phyloP scores from a whole-genome alignment of 192 early-diverging fungal species.

The Cladochytrium replicatum region DNA sequence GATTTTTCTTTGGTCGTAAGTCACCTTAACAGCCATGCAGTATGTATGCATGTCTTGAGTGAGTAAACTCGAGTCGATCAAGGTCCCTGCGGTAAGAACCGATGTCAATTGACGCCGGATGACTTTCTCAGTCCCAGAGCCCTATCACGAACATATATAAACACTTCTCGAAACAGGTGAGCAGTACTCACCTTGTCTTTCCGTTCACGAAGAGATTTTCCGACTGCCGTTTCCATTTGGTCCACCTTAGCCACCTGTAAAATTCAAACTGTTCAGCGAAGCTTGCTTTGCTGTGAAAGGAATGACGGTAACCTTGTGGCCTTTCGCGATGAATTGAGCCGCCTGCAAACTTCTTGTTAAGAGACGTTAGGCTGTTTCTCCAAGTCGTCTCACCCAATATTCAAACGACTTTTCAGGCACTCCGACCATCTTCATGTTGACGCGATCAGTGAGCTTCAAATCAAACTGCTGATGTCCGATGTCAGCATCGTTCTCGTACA shows the following conservation, averaged over 20 bases:
- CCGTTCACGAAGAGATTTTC: constrained; percentile 84
- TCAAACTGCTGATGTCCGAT: constrained; percentile 95
- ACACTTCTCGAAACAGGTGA: too few species aligned
- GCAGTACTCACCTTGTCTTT: constrained; percentile 17
- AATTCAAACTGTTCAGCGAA: too few species aligned
- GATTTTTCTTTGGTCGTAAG: constrained; percentile 7
- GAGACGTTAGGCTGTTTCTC: background rate
- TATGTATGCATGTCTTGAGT: constrained; percentile 87
- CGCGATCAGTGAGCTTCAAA: constrained; percentile 88
- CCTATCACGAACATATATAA: constrained; percentile 1
- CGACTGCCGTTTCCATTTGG: constrained; percentile 91
- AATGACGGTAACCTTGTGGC: constrained; percentile 92
- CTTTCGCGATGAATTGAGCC: constrained; percentile 87
- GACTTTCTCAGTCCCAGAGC: constrained; percentile 60
- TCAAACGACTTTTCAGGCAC: constrained; percentile 92
- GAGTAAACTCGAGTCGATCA: constrained; percentile 79
- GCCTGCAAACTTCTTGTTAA: constrained; percentile 30
- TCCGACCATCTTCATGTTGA: constrained; percentile 98
- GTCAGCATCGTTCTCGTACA: constrained; percentile 98
- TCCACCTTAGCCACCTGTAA: constrained; percentile 96
- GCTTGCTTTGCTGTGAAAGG: too few species aligned
- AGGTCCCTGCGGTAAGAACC: constrained; percentile 81
- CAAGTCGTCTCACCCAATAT: constrained; percentile 52
- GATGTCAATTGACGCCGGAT: constrained; percentile 77
- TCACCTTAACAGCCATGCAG: constrained; percentile 88